Conservation (phyloP, 2,329 filamentous ascomycete species). For the Paraphaeosphaeria minitans region DNA sequence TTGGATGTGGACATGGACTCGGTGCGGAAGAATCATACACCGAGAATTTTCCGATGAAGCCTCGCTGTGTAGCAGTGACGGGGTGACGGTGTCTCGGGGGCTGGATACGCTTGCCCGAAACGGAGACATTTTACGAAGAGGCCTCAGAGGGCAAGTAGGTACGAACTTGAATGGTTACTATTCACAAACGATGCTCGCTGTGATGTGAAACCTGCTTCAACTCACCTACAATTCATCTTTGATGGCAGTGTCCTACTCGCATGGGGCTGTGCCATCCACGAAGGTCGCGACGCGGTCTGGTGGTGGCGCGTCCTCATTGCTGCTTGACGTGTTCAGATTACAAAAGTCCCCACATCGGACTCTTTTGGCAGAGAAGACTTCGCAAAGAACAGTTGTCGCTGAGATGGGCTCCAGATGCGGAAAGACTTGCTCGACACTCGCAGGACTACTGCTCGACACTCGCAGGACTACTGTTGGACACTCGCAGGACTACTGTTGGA, state of each 20-base stretch:
- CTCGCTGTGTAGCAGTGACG: no score
- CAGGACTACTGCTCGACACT: no score
- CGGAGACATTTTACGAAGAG: constrained; percentile 6
- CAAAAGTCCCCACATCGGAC: not conserved
- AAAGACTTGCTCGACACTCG: no score
- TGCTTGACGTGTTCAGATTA: not conserved
- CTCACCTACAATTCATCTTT: not conserved
- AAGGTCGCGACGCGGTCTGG: not conserved
- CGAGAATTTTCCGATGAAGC: not conserved
- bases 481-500: no score
- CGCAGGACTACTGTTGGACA: no score
- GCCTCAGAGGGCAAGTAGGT: constrained; percentile 1
- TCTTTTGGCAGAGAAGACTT: not conserved
- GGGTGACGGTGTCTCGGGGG: not conserved
- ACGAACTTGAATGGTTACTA: not conserved
- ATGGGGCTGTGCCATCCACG: not conserved
- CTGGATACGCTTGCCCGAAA: not conserved
- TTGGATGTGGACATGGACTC: not conserved
- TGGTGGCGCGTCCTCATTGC: not conserved
- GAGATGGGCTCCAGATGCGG: no score
- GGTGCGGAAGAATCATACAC: not conserved
- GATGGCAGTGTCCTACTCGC: not conserved
- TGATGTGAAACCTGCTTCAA: not conserved
- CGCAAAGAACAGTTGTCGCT: no score
- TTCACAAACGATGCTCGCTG: not conserved